Percentiles rank a stretch among this genome's conserved stretches.
Conservation (phyloP, 495 filamentous ascomycete species). For the Aspergillus sclerotiicarbonarius region DNA sequence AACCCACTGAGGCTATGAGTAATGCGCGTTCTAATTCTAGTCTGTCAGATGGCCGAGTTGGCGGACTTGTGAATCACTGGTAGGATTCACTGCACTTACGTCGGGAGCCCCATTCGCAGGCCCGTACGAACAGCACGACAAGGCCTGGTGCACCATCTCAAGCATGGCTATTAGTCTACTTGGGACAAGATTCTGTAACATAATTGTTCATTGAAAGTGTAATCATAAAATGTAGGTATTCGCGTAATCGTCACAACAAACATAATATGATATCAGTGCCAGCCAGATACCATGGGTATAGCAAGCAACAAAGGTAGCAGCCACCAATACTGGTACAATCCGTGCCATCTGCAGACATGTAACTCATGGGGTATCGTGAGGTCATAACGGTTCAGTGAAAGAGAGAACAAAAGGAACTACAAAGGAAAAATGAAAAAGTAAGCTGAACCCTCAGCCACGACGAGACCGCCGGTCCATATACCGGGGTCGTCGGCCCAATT, state of each 20-base stretch:
- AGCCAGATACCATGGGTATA: constrained; percentile 4
- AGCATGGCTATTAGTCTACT: too few relatives aligned
- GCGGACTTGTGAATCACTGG: too few relatives aligned
- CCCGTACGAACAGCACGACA: too few relatives aligned
- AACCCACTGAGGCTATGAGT: too few relatives aligned
- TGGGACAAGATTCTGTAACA: not conserved
- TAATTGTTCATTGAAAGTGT: not conserved
- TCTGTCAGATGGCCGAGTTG: too few relatives aligned
- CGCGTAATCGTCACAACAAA: not conserved
- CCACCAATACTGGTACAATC: constrained; percentile 7
- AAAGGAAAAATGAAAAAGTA: not conserved
- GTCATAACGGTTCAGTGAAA: constrained; percentile 2
- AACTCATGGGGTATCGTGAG: constrained; percentile 24
- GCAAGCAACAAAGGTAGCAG: constrained; percentile 5
- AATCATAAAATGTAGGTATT: not conserved
- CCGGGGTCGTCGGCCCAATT: constrained; percentile 30
- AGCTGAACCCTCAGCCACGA: constrained; percentile 16
- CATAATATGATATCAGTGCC: constrained; percentile 1
- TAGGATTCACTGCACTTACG: too few relatives aligned
- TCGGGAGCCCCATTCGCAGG: too few relatives aligned
- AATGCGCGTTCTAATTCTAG: too few relatives aligned
- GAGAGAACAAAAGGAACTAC: not conserved
- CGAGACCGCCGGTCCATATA: constrained; percentile 41
- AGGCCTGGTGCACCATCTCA: too few relatives aligned
- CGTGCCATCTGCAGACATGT: constrained; percentile 8